Evolutionary conservation across 257 asterid species (phyloP).

Genomic region (Avicennia marina): DNA sequence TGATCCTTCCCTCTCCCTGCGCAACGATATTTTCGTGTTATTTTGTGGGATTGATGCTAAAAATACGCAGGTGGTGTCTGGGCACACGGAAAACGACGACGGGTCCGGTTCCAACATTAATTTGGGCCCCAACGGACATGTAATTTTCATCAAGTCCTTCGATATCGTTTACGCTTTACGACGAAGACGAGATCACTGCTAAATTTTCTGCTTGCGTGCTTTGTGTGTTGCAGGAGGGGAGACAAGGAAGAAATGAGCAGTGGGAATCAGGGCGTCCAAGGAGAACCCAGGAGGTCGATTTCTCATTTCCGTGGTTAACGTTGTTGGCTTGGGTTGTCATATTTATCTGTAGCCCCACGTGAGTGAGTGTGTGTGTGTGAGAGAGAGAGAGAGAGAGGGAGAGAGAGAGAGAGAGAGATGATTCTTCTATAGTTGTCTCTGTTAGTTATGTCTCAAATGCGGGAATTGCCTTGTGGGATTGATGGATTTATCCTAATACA

Average conservation of each 20-base stretch:
- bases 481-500: too few relatives aligned
- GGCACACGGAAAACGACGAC: conserved; percentile 36
- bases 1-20: background rate
- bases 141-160: conserved; percentile 1
- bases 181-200: background rate
- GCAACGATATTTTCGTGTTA: background rate
- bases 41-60: background rate
- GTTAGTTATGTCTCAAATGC: too few relatives aligned
- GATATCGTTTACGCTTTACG: background rate
- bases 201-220: background rate
- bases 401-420: too few relatives aligned
- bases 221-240: conserved; percentile 32
- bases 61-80: conserved; percentile 62
- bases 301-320: background rate
- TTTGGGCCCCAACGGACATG: conserved; percentile 21
- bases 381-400: background rate
- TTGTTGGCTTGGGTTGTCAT: background rate
- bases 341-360: background rate
- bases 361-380: background rate
- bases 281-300: conserved; percentile 32
- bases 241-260: conserved; percentile 33
- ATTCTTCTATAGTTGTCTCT: too few relatives aligned
- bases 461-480: background rate
- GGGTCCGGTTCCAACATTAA: conserved; percentile 20
- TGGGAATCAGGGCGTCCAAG: conserved; percentile 28